A percentile compares a stretch with the other conserved stretches of the same genome.
These are phyloP conservation scores for Simmondsia chinensis DNA, from an alignment of 148 eudicot species.

Conservation along the genomic window DNA sequence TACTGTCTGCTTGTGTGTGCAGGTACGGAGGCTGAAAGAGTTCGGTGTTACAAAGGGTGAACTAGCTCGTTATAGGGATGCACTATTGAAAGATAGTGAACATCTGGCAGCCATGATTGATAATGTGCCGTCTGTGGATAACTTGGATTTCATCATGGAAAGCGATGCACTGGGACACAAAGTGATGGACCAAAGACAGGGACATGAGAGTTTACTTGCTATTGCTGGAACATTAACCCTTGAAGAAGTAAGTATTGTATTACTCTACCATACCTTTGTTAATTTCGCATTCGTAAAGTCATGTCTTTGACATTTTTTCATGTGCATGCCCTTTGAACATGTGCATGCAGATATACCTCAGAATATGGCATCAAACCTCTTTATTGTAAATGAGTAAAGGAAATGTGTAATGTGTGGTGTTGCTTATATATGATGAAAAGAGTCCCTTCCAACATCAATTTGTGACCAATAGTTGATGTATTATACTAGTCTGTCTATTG, in stretches of 20 bases:
- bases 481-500: too few species aligned
- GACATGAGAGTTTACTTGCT: slow-evolving; percentile 88
- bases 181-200: slow-evolving; percentile 95
- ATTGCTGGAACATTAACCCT: slow-evolving; percentile 84
- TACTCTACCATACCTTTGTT: too few species aligned
- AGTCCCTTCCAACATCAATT: too few species aligned
- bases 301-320: too few species aligned
- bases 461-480: too few species aligned
- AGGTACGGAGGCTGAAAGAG: slow-evolving; percentile 98
- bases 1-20: slow-evolving; percentile 10
- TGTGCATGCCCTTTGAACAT: too few species aligned
- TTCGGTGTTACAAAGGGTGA: slow-evolving; percentile 98
- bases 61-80: slow-evolving; percentile 89
- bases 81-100: slow-evolving; percentile 92
- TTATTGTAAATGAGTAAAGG: too few species aligned
- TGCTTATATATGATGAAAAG: too few species aligned
- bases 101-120: slow-evolving; percentile 99
- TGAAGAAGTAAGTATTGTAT: slow-evolving; percentile 67
- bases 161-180: slow-evolving; percentile 95
- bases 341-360: too few species aligned
- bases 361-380: too few species aligned
- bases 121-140: slow-evolving; percentile 91
- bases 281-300: too few species aligned
- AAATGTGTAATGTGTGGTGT: too few species aligned
- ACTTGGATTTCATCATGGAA: slow-evolving; percentile 93